Evolutionary conservation across 2,329 filamentous ascomycete species (phyloP).

Genomic region (Purpureocillium lavendulum): DNA sequence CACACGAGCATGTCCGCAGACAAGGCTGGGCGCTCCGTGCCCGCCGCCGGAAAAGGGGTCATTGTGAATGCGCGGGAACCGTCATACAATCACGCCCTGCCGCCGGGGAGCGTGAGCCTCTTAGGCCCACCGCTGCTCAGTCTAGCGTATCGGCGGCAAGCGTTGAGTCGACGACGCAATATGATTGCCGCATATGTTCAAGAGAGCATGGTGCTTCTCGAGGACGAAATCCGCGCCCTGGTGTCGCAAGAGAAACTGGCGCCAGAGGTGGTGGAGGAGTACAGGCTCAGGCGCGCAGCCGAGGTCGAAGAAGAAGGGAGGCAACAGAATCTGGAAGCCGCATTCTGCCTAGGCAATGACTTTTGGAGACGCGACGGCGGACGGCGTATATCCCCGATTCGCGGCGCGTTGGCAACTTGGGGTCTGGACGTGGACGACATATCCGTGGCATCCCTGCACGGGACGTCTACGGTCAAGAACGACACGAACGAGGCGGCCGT

Average conservation of each 20-base stretch:
- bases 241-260: no score
- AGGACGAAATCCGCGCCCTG: background rate
- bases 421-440: constrained; percentile 89
- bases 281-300: background rate
- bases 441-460: constrained; percentile 86
- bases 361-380: constrained; percentile 90
- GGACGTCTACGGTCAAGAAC: constrained; percentile 88
- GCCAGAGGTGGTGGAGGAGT: background rate
- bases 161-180: no score
- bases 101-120: no score
- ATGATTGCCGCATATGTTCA: no score
- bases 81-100: no score
- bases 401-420: constrained; percentile 87
- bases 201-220: no score
- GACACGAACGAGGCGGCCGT: constrained; percentile 96
- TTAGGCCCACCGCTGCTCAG: background rate
- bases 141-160: background rate
- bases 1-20: constrained; percentile 86
- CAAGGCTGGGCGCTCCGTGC: constrained; percentile 77
- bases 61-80: no score
- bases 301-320: background rate
- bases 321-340: constrained; percentile 71
- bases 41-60: no score
- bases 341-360: constrained; percentile 80
- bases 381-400: constrained; percentile 82